Evolutionary conservation across 805 yeast species (phyloP).

Genomic region (Tetrapisispora namnaoensis): DNA sequence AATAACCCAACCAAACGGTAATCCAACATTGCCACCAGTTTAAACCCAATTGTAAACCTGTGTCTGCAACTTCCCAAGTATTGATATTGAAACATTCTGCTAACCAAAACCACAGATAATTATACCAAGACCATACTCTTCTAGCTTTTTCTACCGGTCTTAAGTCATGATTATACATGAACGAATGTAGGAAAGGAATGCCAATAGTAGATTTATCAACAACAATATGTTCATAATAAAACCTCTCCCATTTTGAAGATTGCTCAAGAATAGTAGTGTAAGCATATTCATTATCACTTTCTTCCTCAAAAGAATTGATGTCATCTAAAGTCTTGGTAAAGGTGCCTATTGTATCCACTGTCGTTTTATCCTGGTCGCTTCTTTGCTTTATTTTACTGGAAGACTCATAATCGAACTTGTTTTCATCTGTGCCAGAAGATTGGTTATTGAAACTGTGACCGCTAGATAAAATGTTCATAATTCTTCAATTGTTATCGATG

Average conservation of each 20-base stretch:
- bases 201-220: constrained; percentile 27
- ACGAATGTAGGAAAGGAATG: constrained; percentile 49
- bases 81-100: constrained; percentile 85
- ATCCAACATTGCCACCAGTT: constrained; percentile 91
- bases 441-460: not conserved
- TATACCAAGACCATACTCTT: constrained; percentile 80
- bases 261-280: constrained; percentile 1
- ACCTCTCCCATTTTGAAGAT: constrained; percentile 14
- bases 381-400: not conserved
- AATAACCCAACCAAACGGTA: constrained; percentile 79
- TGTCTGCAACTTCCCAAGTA: constrained; percentile 86
- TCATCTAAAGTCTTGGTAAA: constrained; percentile 1
- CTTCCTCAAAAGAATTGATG: constrained; percentile 1
- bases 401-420: not conserved
- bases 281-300: not conserved
- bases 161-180: constrained; percentile 64
- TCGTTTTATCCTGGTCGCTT: not conserved
- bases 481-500: not conserved
- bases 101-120: constrained; percentile 73
- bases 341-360: not conserved
- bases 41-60: constrained; percentile 69
- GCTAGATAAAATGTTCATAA: not conserved
- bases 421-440: not conserved
- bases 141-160: constrained; percentile 67
- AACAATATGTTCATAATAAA: constrained; percentile 18